phyloP scores from a whole-genome alignment of 169 alveolate genomes.

The Theileria annulata region DNA sequence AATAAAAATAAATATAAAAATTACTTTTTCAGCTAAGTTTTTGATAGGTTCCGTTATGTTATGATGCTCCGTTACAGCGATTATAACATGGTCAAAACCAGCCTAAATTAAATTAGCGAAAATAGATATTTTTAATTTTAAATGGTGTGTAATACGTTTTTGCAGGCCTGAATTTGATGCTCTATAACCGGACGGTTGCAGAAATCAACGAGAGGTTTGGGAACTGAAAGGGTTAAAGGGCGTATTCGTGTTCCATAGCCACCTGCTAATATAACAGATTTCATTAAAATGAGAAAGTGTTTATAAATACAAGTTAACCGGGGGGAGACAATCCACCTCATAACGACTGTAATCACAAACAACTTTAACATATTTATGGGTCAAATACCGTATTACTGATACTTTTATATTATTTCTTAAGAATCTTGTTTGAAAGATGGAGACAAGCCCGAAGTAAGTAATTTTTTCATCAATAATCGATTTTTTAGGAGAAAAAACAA shows the following conservation, averaged over 20 bases:
- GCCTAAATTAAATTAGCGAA: slow-evolving; percentile 51
- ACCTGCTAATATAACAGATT: slow-evolving; percentile 96
- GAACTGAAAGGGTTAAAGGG: slow-evolving; percentile 95
- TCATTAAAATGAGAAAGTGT: slow-evolving; percentile 75
- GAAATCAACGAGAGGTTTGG: slow-evolving; percentile 95
- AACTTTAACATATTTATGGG: background rate
- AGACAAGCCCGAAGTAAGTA: slow-evolving; percentile 4
- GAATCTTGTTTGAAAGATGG: background rate
- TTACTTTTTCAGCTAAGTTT: slow-evolving; percentile 76
- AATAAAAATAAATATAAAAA: background rate
- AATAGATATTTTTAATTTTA: background rate
- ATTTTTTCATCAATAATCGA: background rate
- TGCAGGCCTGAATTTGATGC: slow-evolving; percentile 79
- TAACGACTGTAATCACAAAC: slow-evolving; percentile 6
- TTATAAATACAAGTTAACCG: background rate
- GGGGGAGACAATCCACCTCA: background rate
- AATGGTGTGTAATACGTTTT: slow-evolving; percentile 41
- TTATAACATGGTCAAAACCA: slow-evolving; percentile 84
- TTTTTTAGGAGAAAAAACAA: slow-evolving; percentile 14
- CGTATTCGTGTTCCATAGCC: slow-evolving; percentile 98
- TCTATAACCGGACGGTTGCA: slow-evolving; percentile 93
- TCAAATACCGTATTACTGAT: background rate
- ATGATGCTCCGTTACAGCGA: slow-evolving; percentile 88
- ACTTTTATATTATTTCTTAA: background rate
- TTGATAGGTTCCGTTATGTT: slow-evolving; percentile 77